Evolutionary conservation across 495 filamentous ascomycete species (phyloP), one percentile per base, ranked within the genome.

Genomic region (Aspergillus mulundensis): DNA sequence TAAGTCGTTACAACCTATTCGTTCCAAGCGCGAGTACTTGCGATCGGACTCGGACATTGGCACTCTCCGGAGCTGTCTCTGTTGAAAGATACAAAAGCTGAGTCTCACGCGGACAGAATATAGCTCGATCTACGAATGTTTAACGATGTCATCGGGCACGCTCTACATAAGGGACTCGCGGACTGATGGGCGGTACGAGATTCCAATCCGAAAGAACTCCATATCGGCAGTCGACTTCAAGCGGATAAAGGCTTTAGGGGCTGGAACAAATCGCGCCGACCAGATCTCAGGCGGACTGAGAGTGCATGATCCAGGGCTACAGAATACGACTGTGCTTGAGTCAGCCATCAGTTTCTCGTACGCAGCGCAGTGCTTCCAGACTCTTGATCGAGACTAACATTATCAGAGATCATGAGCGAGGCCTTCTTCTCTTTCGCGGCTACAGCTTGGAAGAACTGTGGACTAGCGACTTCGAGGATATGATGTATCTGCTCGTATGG

Each of bases 331-430:
- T 0, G 75, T 78, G 11, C 70, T 74, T 15, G 66, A 77, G 52
- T 73, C 75, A 5, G 66, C 64, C 7, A 81, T 84, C 49, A 83
- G 74, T 19, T 79, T 77, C 56, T 80, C 79, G 73, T 81, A 77
- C 44, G 71, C 59, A 16, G 45, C 1, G 23, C 16, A 10, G 8
- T 34, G 14, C 12, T 8, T 5, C 5, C 38, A 18, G n/a, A 3
- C 8, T 6, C 14, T 15, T 18, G 3, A 16, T 2, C 38, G 3
- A 8, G 38, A 54, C 52, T 46, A 15, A 38, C 30, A 25, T 23
- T 5, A 1, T 3, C 20, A 75, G 72, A 8, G 67, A 73, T 39
- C 67, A 70, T 46, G 66, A 68, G 1, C 54, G 43, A 42, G 66
- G 60, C 3, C n/a, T 54, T 8, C 54, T 72, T 5, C 57, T 72